Evolutionary conservation across 75 land plant species (phyloP), one percentile per base, ranked within the genome.

Genomic region (Sequoia sempervirens): DNA sequence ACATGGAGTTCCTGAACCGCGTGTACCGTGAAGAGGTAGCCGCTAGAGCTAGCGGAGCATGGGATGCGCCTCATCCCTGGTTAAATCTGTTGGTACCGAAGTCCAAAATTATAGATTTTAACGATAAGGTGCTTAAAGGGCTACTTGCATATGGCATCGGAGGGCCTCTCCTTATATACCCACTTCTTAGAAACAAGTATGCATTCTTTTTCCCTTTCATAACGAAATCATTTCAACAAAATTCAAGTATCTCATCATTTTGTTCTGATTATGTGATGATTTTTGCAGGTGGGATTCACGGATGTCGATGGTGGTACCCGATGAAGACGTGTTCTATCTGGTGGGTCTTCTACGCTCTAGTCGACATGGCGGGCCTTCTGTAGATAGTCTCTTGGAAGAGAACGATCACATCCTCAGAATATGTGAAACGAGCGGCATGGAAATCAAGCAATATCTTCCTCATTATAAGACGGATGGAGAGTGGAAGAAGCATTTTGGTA

Each of bases 61-160:
- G 96, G 96, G 89, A 92, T 34, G 84, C 90, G 12, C 95, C 96
- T 11, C 96, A 95, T 83, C 96, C 96, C 26, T 95, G 96, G 96
- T 81, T 95, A 5, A 92, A 90, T 82, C 43, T 95, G 12, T 87
- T 95, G 81, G 88, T 95, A 0, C 87, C 95, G 2, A 88, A 87
- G 58, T 18, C 84, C 2, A 82, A 93, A 86, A 89, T 95, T 38
- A 84, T 80, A 36, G 87, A 78, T 26, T 95, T 95, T 72, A 90
- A 95, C 75, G 89, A 87, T 0, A 5, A 45, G 40, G 86, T 95
- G 13, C 92, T 95, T 66, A 86, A 87, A 84, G 37, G 61, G n/a
- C 75, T 93, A 43, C 82, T 95, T 74, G 82, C 61, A 17, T 40
- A 89, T 79, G 97, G 97, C 30, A 68, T 95, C 34, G 93, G 92